Evolutionary conservation across 495 filamentous ascomycete genomes (phyloP).

Genomic region (Collariella sp.): DNA sequence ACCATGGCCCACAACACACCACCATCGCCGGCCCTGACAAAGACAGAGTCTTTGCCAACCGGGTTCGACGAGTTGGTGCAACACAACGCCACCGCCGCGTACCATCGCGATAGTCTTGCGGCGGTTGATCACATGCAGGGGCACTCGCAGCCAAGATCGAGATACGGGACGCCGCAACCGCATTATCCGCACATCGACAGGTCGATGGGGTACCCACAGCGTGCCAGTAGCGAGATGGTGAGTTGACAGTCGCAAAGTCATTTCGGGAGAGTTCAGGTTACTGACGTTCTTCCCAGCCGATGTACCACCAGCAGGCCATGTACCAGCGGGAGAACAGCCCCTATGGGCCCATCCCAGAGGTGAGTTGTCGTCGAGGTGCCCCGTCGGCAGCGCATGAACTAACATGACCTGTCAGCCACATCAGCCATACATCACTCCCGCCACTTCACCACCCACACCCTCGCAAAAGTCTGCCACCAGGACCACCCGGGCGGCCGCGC

Average conservation of each 20-base stretch:
- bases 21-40: conserved; percentile 36
- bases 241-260: neutral
- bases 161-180: conserved; percentile 34
- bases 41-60: conserved; percentile 32
- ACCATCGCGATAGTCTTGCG: conserved; percentile 19
- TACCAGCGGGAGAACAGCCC: conserved; percentile 28
- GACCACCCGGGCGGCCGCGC: conserved; percentile 35
- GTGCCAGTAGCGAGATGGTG: conserved; percentile 18
- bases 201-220: conserved; percentile 25
- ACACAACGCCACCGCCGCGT: conserved; percentile 37
- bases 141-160: conserved; percentile 35
- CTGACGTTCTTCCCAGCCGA: conserved; percentile 21
- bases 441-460: conserved; percentile 43
- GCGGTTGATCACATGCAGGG: conserved; percentile 23
- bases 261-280: neutral
- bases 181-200: conserved; percentile 16
- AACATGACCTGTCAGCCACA: neutral
- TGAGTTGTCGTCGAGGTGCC: conserved; percentile 13
- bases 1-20: conserved; percentile 32
- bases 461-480: conserved; percentile 29
- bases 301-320: conserved; percentile 31
- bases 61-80: conserved; percentile 42
- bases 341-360: conserved; percentile 26
- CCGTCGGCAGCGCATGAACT: neutral
- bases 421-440: conserved; percentile 43